Evolutionary conservation across 2,329 filamentous ascomycete species (phyloP), one percentile per base, ranked within the genome.

Genomic region (Ascochyta koolunga): DNA sequence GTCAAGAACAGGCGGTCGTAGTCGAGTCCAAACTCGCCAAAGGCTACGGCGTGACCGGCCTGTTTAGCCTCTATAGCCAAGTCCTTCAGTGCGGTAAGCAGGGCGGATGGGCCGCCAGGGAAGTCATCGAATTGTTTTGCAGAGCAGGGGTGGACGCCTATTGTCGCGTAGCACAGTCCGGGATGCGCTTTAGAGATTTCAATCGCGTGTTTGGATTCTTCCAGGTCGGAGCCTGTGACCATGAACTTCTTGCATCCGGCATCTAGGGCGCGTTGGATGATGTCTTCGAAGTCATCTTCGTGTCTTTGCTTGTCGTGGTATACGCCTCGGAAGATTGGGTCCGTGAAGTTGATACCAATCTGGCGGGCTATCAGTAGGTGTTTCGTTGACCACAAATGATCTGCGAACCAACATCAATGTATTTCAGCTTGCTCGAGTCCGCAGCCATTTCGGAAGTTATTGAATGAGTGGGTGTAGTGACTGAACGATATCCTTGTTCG

Each of bases 21-120:
- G 77, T 99, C 95, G 4, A 99, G 87, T 2, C 95, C 95, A 58
- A 99, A 91, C 76, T 99, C 95, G 42, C 95, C 95, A 72, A 97
- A 92, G 6, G 95, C 93, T 6, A 85, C 83, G 1, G 91, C 87
- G 35, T 90, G 82, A 0, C 84, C 82, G 10, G 74, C 72, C 42
- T 75, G 72, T 63, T 85, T 85, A 1, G 86, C 83, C 31, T 85
- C 77, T 2, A 82, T 69, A 4, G 93, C 85, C 2, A 97, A 79
- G 6, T 77, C 69, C 38, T 82, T 81, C n/a, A 98, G 82, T 25
- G 84, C 81, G 0, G 76, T 58, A 19, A 92, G 74, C 18, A 82
- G 76, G 43, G 73, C 72, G 73, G 71, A 84, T 74, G 83, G 76
- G 35, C 86, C 85, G 56, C 82, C 86, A 4, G 82, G 80, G 57